Percentiles rank a stretch among this genome's conserved stretches.
phyloP scores from a whole-genome alignment of 129 eudicot genomes.

The Gnaphalium uliginosum region DNA sequence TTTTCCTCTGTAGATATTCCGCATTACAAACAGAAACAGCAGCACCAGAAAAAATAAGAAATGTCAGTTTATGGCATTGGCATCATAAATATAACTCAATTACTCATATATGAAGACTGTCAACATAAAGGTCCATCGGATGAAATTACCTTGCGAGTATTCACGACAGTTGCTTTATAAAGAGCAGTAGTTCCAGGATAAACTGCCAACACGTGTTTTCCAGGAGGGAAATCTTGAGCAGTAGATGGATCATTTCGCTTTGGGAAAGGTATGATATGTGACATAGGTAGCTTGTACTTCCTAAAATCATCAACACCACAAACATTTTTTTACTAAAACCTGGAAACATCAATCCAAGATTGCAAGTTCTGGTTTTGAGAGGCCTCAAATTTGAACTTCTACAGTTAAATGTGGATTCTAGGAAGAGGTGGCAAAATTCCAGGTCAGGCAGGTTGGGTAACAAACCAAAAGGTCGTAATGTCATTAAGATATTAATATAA shows the following conservation, averaged over 20 bases:
- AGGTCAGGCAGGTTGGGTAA: not conserved
- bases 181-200: slow-evolving; percentile 92
- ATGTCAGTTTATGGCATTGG: slow-evolving; percentile 27
- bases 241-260: slow-evolving; percentile 71
- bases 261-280: slow-evolving; percentile 83
- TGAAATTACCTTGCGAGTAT: slow-evolving; percentile 71
- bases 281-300: slow-evolving; percentile 78
- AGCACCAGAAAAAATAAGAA: slow-evolving; percentile 28
- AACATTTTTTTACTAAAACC: slow-evolving; percentile 4
- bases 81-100: slow-evolving; percentile 11
- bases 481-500: not conserved
- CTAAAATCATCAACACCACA: slow-evolving; percentile 37
- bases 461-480: not conserved
- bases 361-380: not conserved
- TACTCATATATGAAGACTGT: slow-evolving; percentile 14
- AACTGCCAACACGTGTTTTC: slow-evolving; percentile 89
- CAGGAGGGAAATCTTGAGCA: slow-evolving; percentile 72
- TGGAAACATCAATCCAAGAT: slow-evolving; percentile 7
- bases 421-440: not conserved
- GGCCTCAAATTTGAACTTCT: slow-evolving; percentile 7
- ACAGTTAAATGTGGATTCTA: not conserved
- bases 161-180: slow-evolving; percentile 94
- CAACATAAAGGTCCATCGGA: slow-evolving; percentile 1
- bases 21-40: slow-evolving; percentile 4
- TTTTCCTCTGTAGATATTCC: slow-evolving; percentile 58